Base-by-base conservation (phyloP, 2,329 filamentous ascomycete species). In the Knoxdaviesia capensis region DNA sequence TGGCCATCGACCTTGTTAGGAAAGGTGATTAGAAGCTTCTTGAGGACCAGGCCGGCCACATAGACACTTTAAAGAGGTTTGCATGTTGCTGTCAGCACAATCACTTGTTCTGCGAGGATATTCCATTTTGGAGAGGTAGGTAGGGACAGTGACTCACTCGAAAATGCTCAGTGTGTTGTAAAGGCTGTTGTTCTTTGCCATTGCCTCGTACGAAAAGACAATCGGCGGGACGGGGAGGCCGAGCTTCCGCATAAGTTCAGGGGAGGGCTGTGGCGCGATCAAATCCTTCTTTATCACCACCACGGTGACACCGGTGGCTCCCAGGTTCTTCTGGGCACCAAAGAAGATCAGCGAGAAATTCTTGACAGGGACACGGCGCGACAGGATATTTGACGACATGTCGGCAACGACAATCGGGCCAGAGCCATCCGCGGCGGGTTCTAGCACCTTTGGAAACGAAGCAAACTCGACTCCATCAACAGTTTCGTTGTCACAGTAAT, bases 151-250 rank as follows among this genome's bases (percentile, higher is more conserved):
- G 4, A 60, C 69, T 54, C 57, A 75, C 72, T 74, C 87, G 53
- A 96, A 94, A 53, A 96, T 93, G 53, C 84, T 87, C 7, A 96
- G 65, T 0, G 88, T 96, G 61, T 96, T 96, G 65, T 96, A 96
- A 31, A 96, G 69, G 51, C 81, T 90, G 64, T 93, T 90, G 63
- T 92, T 92, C 67, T 92, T 92, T 36, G 82, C 79, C 49, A 90
- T 80, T 0, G 74, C 85, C 47, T 85, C 78, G 54, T 88, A 96
- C 48, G 83, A 74, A 39, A 96, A 64, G 37, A 94, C 72, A 11
- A 83, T 72, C 3, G 88, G 86, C 0, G 79, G 76, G 36, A 90
- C 71, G 1, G 82, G 75, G n/a, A 93, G 64, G 20, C 73, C 75
- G 7, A 94, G 71, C 45, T 77, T 67, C 45, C 86, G 71, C 53